Percentiles rank a stretch among this genome's conserved stretches.
These are phyloP conservation scores for Epichloe typhina DNA, from an alignment of 2,329 filamentous ascomycete species.

Conservation along the genomic window DNA sequence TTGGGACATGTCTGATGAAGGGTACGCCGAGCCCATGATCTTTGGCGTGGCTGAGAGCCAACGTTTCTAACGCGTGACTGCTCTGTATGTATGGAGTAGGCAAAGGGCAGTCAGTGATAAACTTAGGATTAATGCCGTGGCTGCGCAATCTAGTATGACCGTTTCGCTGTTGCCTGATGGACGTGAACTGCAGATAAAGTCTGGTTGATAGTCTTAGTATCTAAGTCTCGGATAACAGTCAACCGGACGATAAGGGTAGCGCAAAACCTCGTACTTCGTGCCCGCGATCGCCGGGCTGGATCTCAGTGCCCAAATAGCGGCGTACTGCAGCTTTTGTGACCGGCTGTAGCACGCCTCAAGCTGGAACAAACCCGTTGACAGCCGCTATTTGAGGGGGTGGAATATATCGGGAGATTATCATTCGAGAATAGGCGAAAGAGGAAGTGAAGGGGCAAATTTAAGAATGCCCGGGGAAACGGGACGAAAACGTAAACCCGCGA, in stretches of 20 bases:
- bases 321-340: neutral
- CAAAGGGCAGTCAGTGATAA: no score
- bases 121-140: neutral
- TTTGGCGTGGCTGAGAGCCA: neutral
- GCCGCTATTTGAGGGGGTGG: no score
- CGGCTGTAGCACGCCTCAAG: neutral
- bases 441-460: neutral
- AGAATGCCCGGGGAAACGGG: neutral
- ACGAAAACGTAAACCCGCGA: neutral
- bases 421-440: neutral
- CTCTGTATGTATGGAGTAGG: neutral
- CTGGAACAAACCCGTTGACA: no score
- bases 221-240: neutral
- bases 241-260: neutral
- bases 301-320: neutral
- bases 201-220: no score
- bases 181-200: neutral
- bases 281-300: neutral
- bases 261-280: neutral
- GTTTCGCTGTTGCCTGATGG: neutral
- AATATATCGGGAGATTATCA: neutral
- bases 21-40: slow-evolving; percentile 20
- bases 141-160: neutral
- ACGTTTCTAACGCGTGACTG: neutral
- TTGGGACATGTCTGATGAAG: slow-evolving; percentile 18